Conservation (phyloP, 2,329 filamentous ascomycete genomes). For the Ilyonectria mors-panacis region DNA sequence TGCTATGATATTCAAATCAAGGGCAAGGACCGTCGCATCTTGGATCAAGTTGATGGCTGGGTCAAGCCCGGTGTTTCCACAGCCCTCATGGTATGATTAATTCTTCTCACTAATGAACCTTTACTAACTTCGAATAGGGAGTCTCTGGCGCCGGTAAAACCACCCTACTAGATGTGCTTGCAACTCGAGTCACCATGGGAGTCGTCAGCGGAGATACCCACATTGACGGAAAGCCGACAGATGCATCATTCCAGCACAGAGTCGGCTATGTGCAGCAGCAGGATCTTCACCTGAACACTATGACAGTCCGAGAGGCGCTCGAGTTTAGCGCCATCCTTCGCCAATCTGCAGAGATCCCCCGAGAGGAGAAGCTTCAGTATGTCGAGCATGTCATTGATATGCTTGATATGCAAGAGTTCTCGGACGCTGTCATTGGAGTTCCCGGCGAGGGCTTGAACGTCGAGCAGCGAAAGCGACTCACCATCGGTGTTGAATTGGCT, state of each 20-base stretch:
- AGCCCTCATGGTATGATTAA: constrained; percentile 74
- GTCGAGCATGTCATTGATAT: constrained; percentile 51
- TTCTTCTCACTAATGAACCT: not conserved
- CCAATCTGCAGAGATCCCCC: constrained; percentile 71
- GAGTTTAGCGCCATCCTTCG: constrained; percentile 78
- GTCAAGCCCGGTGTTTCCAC: constrained; percentile 83
- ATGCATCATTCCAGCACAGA: constrained; percentile 76
- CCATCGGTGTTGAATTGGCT: constrained; percentile 82
- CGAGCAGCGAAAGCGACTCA: constrained; percentile 70
- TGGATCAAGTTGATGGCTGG: constrained; percentile 83
- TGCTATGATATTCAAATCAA: constrained; percentile 77
- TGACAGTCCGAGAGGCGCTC: constrained; percentile 67
- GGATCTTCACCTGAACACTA: constrained; percentile 78
- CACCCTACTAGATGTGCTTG: constrained; percentile 80
- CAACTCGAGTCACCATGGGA: constrained; percentile 81
- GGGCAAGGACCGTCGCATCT: constrained; percentile 72
- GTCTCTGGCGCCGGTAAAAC: constrained; percentile 84
- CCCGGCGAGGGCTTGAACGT: constrained; percentile 68
- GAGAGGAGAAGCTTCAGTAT: constrained; percentile 45
- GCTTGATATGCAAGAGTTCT: constrained; percentile 70
- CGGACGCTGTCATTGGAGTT: constrained; percentile 70
- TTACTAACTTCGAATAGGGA: constrained; percentile 55
- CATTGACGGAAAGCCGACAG: constrained; percentile 75
- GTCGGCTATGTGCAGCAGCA: constrained; percentile 82
- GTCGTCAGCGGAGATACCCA: constrained; percentile 80